Evolutionary conservation across 768 basidiomycete genomes (phyloP).

Genomic region (Pleurotus djamor): DNA sequence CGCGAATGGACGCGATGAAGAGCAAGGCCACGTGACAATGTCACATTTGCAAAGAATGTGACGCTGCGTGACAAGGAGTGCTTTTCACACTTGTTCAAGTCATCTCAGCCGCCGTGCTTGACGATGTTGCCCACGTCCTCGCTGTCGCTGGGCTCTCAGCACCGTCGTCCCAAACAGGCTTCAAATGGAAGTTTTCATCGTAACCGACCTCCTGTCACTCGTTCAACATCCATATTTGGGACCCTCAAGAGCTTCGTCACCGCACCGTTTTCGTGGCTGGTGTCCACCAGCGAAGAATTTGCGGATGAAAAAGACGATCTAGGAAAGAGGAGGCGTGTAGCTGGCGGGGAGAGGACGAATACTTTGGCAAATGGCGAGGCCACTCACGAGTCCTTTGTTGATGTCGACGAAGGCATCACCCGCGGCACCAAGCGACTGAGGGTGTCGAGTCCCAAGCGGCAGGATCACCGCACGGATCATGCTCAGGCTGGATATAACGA

Average conservation of each 20-base stretch:
- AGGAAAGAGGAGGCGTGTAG: conserved; percentile 55
- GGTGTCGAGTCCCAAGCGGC: conserved; percentile 44
- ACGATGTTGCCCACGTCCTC: conserved; percentile 11
- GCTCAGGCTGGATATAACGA: conserved; percentile 44
- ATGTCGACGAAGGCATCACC: conserved; percentile 21
- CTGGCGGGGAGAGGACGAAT: conserved; percentile 24
- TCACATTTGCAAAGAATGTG: background rate
- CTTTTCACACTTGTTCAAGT: conserved; percentile 6
- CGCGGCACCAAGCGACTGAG: conserved; percentile 49
- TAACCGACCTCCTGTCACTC: conserved; percentile 26
- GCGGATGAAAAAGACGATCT: conserved; percentile 40
- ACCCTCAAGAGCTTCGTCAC: conserved; percentile 66
- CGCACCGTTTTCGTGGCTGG: conserved; percentile 59
- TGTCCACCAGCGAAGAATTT: conserved; percentile 46
- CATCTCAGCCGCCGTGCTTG: conserved; percentile 1
- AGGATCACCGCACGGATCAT: conserved; percentile 18
- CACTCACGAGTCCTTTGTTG: conserved; percentile 26
- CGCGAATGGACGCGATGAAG: background rate
- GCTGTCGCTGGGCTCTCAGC: background rate
- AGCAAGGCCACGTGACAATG: background rate
- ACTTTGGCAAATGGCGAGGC: conserved; percentile 15
- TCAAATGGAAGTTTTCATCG: conserved; percentile 1
- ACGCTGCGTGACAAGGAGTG: conserved; percentile 10
- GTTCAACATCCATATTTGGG: conserved; percentile 58
- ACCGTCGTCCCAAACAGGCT: background rate